Evolutionary conservation across 805 yeast species (phyloP).

Genomic region (Zygosaccharomyces bailii): DNA sequence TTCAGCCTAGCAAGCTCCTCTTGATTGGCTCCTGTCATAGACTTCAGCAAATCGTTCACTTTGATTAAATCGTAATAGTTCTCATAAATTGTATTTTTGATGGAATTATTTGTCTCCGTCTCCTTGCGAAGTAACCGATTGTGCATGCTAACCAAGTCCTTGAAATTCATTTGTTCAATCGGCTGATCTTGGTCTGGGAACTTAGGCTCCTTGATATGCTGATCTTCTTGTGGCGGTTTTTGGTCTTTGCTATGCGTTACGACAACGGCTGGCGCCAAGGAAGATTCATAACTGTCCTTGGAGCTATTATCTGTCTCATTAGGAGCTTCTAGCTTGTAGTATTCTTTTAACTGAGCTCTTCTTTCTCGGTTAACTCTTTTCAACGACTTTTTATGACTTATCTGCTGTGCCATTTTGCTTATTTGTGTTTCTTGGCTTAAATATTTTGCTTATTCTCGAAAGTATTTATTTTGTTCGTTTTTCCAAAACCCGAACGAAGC

Average conservation of each 20-base stretch:
- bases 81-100: conserved; percentile 69
- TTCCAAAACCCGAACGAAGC: background rate
- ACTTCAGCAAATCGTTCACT: conserved; percentile 53
- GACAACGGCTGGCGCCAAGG: background rate
- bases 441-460: background rate
- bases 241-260: background rate
- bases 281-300: background rate
- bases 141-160: conserved; percentile 27
- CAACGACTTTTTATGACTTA: conserved; percentile 32
- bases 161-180: conserved; percentile 18
- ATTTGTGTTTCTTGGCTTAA: background rate
- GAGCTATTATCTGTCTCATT: background rate
- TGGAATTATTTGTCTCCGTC: conserved; percentile 39
- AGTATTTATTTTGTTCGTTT: background rate
- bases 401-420: conserved; percentile 30
- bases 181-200: conserved; percentile 12
- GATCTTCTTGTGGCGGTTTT: conserved; percentile 7
- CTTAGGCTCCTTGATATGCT: background rate
- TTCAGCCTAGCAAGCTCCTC: conserved; percentile 16
- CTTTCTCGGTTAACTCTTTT: conserved; percentile 25
- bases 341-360: conserved; percentile 27
- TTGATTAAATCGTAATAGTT: conserved; percentile 72
- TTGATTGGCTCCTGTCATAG: conserved; percentile 17
- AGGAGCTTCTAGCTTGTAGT: conserved; percentile 21
- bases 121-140: conserved; percentile 30